Conservation (phyloP, 169 alveolate genomes). For the Eimeria praecox region DNA sequence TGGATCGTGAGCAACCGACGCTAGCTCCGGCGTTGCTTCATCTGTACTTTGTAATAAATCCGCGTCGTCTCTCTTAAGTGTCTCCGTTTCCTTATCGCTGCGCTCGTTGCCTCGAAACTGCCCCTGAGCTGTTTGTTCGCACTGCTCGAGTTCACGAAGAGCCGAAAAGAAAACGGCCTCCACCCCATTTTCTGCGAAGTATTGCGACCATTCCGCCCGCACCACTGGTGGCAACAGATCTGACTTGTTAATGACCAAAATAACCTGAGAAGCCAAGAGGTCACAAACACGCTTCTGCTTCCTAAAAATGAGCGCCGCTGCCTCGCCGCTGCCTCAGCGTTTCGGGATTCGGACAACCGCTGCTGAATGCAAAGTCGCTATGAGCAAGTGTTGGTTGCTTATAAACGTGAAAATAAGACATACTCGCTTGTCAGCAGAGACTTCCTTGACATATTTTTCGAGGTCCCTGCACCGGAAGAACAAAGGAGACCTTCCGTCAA, state of each 20-base stretch:
- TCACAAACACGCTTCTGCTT: background rate
- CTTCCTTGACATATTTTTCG: slow-evolving; percentile 90
- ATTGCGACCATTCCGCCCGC: slow-evolving; percentile 75
- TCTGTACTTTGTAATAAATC: background rate
- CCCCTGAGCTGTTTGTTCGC: background rate
- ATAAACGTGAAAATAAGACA: background rate
- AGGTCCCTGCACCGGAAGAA: slow-evolving; percentile 95
- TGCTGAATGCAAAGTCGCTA: background rate
- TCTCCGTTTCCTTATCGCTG: background rate
- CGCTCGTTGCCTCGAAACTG: background rate
- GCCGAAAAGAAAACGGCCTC: slow-evolving; percentile 71
- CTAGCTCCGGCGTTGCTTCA: background rate
- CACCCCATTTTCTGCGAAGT: slow-evolving; percentile 40
- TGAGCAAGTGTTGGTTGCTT: background rate
- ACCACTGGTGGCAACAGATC: slow-evolving; percentile 78
- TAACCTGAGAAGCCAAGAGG: slow-evolving; percentile 7
- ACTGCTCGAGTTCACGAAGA: slow-evolving; percentile 54
- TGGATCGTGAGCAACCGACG: background rate
- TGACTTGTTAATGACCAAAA: slow-evolving; percentile 83
- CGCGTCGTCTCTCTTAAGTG: background rate
- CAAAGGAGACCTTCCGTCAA: slow-evolving; percentile 99
- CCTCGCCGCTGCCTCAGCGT: background rate
- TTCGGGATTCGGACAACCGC: background rate
- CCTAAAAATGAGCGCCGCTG: background rate
- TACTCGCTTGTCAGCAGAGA: slow-evolving; percentile 76